Percentiles rank a stretch among this genome's conserved stretches.
Evolutionary conservation across 192 early-diverging fungal species (phyloP).

Genomic region (Neocallimastix lanati): DNA sequence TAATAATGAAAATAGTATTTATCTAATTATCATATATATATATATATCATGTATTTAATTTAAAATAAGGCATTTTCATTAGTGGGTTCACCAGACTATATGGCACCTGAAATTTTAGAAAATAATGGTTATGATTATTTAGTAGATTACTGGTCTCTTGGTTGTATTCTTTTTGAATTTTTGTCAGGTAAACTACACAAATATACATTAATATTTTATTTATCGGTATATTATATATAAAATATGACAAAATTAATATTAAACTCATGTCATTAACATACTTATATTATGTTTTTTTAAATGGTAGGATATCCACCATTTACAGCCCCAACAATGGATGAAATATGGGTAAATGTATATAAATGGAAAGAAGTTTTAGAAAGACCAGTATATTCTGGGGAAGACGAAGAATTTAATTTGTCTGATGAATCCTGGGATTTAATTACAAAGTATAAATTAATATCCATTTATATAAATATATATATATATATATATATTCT

Average conservation of each 20-base stretch:
- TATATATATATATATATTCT: too few species aligned
- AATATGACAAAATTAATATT: too few species aligned
- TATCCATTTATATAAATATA: too few species aligned
- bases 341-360: slow-evolving; percentile 73
- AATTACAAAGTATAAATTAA: slow-evolving; percentile 29
- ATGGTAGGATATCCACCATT: slow-evolving; percentile 50
- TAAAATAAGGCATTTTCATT: slow-evolving; percentile 9
- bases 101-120: slow-evolving; percentile 73
- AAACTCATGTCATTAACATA: too few species aligned
- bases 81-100: slow-evolving; percentile 83
- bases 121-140: slow-evolving; percentile 33
- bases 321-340: slow-evolving; percentile 40
- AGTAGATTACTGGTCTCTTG: slow-evolving; percentile 61
- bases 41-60: not conserved
- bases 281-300: not conserved
- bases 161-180: slow-evolving; percentile 62
- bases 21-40: not conserved
- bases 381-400: slow-evolving; percentile 56
- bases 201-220: not conserved
- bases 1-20: too few species aligned
- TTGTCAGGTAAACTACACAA: slow-evolving; percentile 19
- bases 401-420: slow-evolving; percentile 60
- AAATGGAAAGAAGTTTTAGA: slow-evolving; percentile 59
- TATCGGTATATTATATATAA: too few species aligned
- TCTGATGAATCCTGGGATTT: slow-evolving; percentile 60